Evolutionary conservation across 495 filamentous ascomycete species (phyloP).

Genomic region (Chaetomidium leptoderma): DNA sequence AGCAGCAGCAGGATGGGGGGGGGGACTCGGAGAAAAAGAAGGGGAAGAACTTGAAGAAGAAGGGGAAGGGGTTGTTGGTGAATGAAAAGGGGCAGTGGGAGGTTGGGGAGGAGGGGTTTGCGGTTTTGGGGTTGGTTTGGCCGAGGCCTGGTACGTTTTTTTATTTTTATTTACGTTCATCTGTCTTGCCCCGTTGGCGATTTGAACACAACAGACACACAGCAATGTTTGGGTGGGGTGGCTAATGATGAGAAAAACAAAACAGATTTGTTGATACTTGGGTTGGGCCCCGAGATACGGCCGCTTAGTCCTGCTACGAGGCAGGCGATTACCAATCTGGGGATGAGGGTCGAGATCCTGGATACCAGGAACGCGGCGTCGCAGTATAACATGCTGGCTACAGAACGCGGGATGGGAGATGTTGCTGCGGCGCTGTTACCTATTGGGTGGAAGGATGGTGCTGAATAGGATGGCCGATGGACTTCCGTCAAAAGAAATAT

Average conservation of each 20-base stretch:
- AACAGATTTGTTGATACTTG: conserved; percentile 87
- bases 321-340: conserved; percentile 65
- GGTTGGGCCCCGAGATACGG: conserved; percentile 67
- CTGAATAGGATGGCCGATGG: conserved; percentile 13
- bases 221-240: not conserved
- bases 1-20: conserved; percentile 52
- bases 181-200: not conserved
- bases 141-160: conserved; percentile 76
- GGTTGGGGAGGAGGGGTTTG: conserved; percentile 65
- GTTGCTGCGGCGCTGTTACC: conserved; percentile 89
- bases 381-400: conserved; percentile 82
- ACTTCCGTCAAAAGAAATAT: not conserved
- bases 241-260: conserved; percentile 40
- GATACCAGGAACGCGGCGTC: conserved; percentile 93
- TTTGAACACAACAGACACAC: too few species aligned
- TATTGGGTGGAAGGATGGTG: conserved; percentile 68
- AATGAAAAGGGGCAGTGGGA: conserved; percentile 82
- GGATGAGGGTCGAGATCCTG: conserved; percentile 80
- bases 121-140: conserved; percentile 73
- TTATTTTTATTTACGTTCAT: conserved; percentile 16
- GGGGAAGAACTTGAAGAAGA: conserved; percentile 38
- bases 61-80: conserved; percentile 50
- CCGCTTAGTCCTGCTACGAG: conserved; percentile 74
- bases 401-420: conserved; percentile 71
- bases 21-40: conserved; percentile 5